phyloP scores from a whole-genome alignment of 2,329 filamentous ascomycete species.

The Ophiostoma angusticollis region DNA sequence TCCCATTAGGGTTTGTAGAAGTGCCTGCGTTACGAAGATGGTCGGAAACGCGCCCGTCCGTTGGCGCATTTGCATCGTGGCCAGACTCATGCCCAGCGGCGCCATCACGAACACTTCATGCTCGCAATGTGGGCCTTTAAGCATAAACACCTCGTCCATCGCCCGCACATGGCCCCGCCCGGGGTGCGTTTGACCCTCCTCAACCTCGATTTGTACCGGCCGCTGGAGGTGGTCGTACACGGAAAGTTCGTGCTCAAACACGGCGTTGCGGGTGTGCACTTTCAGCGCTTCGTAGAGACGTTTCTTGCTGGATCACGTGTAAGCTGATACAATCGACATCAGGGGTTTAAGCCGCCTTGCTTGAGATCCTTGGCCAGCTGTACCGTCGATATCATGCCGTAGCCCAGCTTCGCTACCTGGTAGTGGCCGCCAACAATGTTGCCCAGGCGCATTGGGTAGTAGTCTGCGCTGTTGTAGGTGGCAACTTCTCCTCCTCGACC shows the following conservation, averaged over 20 bases:
- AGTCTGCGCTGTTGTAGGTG: constrained; percentile 10
- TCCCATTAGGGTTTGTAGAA: constrained; percentile 16
- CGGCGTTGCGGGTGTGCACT: neutral
- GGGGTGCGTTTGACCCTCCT: too few species aligned
- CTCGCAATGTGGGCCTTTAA: constrained; percentile 17
- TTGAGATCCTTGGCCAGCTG: constrained; percentile 16
- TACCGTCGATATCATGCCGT: constrained; percentile 15
- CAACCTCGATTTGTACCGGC: too few species aligned
- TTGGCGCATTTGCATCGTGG: constrained; percentile 21
- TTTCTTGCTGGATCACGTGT: too few species aligned
- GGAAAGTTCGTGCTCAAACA: neutral
- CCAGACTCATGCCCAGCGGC: constrained; percentile 26
- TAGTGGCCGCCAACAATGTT: constrained; percentile 13
- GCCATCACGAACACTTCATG: constrained; percentile 24
- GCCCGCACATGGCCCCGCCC: neutral
- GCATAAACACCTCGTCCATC: constrained; percentile 23
- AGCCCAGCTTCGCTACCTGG: constrained; percentile 16
- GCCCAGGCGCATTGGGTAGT: constrained; percentile 15
- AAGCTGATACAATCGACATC: too few species aligned
- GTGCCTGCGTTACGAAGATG: constrained; percentile 16
- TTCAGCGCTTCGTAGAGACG: neutral
- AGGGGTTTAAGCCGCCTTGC: too few species aligned
- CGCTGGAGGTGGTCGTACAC: neutral
- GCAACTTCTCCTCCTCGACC: constrained; percentile 15
- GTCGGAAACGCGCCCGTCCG: constrained; percentile 17